A percentile compares a stretch with the other conserved stretches of the same genome.
These are phyloP conservation scores for Colletotrichum australisinense DNA, from an alignment of 2,329 filamentous ascomycete species.

Conservation along the genomic window DNA sequence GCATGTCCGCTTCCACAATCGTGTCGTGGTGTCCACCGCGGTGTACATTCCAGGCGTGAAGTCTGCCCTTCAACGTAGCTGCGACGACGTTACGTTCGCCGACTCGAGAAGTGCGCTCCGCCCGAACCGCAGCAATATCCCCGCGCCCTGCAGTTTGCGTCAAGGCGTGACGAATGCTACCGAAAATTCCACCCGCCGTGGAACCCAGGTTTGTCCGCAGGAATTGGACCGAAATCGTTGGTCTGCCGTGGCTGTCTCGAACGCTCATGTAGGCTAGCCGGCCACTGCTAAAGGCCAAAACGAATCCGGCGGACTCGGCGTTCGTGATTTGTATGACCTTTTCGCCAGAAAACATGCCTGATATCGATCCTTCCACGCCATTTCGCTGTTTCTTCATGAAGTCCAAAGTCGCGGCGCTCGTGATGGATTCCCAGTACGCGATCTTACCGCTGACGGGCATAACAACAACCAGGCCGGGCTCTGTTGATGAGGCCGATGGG, in stretches of 20 bases:
- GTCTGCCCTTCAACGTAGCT: conserved; percentile 78
- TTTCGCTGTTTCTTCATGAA: conserved; percentile 85
- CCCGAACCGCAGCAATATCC: conserved; percentile 83
- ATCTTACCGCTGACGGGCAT: conserved; percentile 87
- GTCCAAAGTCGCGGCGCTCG: conserved; percentile 85
- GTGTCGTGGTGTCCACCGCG: conserved; percentile 86
- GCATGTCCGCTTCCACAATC: conserved; percentile 77
- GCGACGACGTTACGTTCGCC: conserved; percentile 89
- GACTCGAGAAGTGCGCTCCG: conserved; percentile 76
- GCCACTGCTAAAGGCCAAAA: conserved; percentile 86
- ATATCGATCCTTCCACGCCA: conserved; percentile 80
- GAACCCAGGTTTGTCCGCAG: conserved; percentile 72
- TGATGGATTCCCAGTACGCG: conserved; percentile 95
- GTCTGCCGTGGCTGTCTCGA: conserved; percentile 87
- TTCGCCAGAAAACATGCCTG: conserved; percentile 83
- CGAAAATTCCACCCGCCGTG: conserved; percentile 76
- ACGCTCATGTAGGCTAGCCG: conserved; percentile 88
- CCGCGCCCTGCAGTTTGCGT: conserved; percentile 77
- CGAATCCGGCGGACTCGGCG: conserved; percentile 86
- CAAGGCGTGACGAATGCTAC: conserved; percentile 82
- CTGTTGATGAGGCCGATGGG: conserved; percentile 79
- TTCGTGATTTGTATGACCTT: conserved; percentile 81
- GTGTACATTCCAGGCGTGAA: conserved; percentile 90
- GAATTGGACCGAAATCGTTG: conserved; percentile 82
- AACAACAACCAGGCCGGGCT: conserved; percentile 88